A percentile compares a stretch with the other conserved stretches of the same genome.
Conservation (phyloP, 805 yeast genomes). For the Saccharomycodes ludwigii region DNA sequence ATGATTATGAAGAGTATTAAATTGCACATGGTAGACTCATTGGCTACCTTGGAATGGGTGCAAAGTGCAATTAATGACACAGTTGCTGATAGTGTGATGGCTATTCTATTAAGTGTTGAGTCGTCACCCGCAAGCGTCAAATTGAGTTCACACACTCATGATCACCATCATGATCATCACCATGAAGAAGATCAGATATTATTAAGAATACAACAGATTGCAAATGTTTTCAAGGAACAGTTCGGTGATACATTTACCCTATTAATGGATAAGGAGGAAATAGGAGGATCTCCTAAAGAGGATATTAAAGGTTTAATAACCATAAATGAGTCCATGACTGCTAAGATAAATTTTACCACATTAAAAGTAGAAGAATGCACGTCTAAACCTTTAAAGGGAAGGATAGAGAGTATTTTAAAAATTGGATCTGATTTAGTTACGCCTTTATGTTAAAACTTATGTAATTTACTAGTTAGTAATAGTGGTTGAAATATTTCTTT, state of each 20-base stretch:
- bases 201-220: slow-evolving; percentile 38
- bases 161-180: slow-evolving; percentile 22
- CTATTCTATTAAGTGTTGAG: slow-evolving; percentile 83
- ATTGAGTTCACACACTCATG: slow-evolving; percentile 51
- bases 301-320: slow-evolving; percentile 42
- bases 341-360: slow-evolving; percentile 50
- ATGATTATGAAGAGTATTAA: slow-evolving; percentile 54
- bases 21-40: slow-evolving; percentile 33
- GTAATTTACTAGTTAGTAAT: no score
- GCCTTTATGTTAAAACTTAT: slow-evolving; percentile 57
- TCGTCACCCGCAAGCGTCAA: slow-evolving; percentile 93
- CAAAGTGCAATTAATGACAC: slow-evolving; percentile 85
- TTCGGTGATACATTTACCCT: slow-evolving; percentile 65
- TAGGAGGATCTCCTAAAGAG: slow-evolving; percentile 18
- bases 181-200: slow-evolving; percentile 9
- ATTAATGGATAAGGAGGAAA: slow-evolving; percentile 12
- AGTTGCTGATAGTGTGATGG: slow-evolving; percentile 86
- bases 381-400: slow-evolving; percentile 63
- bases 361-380: slow-evolving; percentile 57
- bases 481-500: no score
- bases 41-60: slow-evolving; percentile 76
- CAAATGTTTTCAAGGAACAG: slow-evolving; percentile 61
- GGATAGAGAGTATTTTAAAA: slow-evolving; percentile 69
- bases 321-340: slow-evolving; percentile 68
- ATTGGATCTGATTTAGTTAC: slow-evolving; percentile 76